Conservation (phyloP, 225 moss, liverwort and hornwort genomes). For the Polytrichum formosum region DNA sequence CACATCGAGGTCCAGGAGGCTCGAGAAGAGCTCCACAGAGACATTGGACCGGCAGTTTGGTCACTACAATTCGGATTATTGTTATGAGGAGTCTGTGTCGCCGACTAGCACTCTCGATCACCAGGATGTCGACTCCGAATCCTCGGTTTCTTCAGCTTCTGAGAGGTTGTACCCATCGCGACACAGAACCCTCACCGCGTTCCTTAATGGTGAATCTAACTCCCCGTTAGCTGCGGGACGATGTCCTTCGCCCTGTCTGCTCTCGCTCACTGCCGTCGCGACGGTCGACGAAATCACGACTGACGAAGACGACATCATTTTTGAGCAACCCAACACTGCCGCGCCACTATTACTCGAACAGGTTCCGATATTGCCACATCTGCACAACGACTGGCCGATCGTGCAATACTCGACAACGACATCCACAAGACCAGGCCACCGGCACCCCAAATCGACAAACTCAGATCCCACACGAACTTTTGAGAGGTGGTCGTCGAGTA, state of each 20-base stretch:
- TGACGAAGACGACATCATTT: constrained; percentile 16
- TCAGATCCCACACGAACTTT: neutral
- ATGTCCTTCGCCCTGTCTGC: constrained; percentile 9
- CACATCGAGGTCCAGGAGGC: constrained; percentile 5
- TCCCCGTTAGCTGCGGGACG: neutral
- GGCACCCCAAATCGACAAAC: neutral
- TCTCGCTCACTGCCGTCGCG: constrained; percentile 11
- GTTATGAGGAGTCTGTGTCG: constrained; percentile 5
- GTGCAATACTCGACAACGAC: constrained; percentile 4
- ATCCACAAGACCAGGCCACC: neutral
- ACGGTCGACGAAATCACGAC: constrained; percentile 5
- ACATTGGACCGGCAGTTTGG: constrained; percentile 10
- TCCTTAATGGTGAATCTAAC: neutral
- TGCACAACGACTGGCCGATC: constrained; percentile 7
- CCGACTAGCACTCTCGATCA: constrained; percentile 16
- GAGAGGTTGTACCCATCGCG: neutral
- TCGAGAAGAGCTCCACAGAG: constrained; percentile 1
- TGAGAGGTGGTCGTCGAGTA: constrained; percentile 19
- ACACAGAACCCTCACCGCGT: neutral
- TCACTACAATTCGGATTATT: constrained; percentile 6
- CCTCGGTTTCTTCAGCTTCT: neutral
- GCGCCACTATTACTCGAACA: neutral
- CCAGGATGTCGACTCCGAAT: constrained; percentile 4
- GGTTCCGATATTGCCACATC: neutral
- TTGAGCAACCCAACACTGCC: constrained; percentile 6